Percentiles rank a stretch among this genome's conserved stretches.
phyloP scores from a whole-genome alignment of 176 grass and related monocot genomes.

The Eleusine indica region DNA sequence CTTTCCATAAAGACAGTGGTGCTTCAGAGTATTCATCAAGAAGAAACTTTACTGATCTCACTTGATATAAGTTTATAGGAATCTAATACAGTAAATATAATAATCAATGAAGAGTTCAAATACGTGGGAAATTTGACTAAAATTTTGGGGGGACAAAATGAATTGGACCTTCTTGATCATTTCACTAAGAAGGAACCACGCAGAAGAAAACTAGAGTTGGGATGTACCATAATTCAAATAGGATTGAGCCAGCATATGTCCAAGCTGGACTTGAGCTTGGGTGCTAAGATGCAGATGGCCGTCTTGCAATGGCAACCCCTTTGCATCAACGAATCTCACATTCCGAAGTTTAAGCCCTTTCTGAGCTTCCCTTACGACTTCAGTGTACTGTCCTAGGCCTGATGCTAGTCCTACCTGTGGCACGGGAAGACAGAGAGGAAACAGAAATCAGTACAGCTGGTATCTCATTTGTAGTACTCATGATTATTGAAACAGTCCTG shows the following conservation, averaged over 20 bases:
- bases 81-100: slow-evolving; percentile 27
- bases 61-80: neutral
- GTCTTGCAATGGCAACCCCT: slow-evolving; percentile 62
- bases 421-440: neutral
- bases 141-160: neutral
- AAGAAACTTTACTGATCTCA: slow-evolving; percentile 4
- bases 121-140: neutral
- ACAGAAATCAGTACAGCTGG: neutral
- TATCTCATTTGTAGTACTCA: neutral
- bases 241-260: slow-evolving; percentile 73
- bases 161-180: neutral
- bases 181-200: neutral
- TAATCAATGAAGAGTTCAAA: neutral
- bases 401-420: slow-evolving; percentile 83
- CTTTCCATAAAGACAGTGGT: neutral
- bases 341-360: slow-evolving; percentile 63
- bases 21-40: slow-evolving; percentile 11
- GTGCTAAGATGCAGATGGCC: slow-evolving; percentile 91
- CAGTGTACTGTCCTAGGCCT: slow-evolving; percentile 72
- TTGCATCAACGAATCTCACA: slow-evolving; percentile 72
- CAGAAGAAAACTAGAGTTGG: slow-evolving; percentile 40
- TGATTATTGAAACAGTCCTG: neutral
- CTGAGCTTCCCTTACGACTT: slow-evolving; percentile 74
- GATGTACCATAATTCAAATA: slow-evolving; percentile 78
- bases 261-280: slow-evolving; percentile 77